A percentile compares a stretch with the other conserved stretches of the same genome.
Conservation (phyloP, 2,329 filamentous ascomycete genomes). For the Colletotrichum noveboracense region DNA sequence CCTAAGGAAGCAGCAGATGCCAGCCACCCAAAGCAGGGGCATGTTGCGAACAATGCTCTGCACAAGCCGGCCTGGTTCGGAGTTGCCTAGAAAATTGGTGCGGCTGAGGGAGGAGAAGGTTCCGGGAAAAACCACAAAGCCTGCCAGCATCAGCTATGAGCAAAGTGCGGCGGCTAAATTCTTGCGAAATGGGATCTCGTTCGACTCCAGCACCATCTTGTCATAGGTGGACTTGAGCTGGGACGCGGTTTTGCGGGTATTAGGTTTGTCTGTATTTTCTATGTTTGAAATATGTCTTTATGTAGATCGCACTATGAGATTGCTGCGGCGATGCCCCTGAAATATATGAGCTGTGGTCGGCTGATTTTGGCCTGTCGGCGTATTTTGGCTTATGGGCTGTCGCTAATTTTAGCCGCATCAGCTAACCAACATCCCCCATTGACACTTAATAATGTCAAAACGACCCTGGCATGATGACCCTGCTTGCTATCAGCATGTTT, state of each 20-base stretch:
- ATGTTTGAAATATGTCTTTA: neutral
- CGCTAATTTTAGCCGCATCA: neutral
- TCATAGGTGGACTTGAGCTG: neutral
- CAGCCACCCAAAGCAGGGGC: constrained; percentile 48
- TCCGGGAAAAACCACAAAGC: constrained; percentile 57
- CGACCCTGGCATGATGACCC: neutral
- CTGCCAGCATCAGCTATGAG: constrained; percentile 53
- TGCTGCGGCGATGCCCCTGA: neutral
- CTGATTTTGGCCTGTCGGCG: neutral
- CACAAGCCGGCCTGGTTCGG: neutral
- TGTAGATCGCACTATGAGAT: neutral
- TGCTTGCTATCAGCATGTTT: neutral
- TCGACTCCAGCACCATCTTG: neutral
- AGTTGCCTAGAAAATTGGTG: neutral
- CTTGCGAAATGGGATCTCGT: neutral
- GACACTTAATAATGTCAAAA: neutral
- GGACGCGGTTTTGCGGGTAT: neutral
- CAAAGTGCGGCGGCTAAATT: neutral
- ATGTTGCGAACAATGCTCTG: constrained; percentile 38
- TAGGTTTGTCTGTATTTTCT: neutral
- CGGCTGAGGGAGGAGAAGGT: constrained; percentile 44
- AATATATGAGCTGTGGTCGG: neutral
- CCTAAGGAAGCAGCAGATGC: constrained; percentile 37
- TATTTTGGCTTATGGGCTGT: neutral
- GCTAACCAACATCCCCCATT: neutral